Conservation (phyloP, 2,329 filamentous ascomycete species). For the Colletotrichum sojae region DNA sequence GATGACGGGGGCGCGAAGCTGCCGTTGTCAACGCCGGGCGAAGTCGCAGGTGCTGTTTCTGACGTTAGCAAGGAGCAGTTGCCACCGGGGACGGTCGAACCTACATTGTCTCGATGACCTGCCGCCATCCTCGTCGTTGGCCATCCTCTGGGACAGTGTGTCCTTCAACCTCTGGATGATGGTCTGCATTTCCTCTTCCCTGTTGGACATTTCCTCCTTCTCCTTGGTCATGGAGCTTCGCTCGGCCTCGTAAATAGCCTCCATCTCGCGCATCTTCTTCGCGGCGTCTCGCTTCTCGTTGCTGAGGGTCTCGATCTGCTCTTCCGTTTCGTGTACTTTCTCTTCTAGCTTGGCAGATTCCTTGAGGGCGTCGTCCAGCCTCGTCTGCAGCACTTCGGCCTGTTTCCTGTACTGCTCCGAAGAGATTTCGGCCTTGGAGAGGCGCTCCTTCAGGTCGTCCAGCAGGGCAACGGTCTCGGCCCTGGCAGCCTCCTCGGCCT, state of each 20-base stretch:
- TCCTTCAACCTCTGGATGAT: slow-evolving; percentile 95
- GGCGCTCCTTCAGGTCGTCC: slow-evolving; percentile 86
- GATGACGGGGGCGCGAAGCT: slow-evolving; percentile 91
- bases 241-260: slow-evolving; percentile 93
- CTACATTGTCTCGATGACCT: slow-evolving; percentile 71
- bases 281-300: slow-evolving; percentile 89
- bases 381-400: slow-evolving; percentile 84
- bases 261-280: slow-evolving; percentile 90
- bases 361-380: slow-evolving; percentile 85
- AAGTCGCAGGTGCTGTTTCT: slow-evolving; percentile 54
- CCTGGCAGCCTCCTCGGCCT: slow-evolving; percentile 79
- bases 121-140: slow-evolving; percentile 66
- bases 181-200: slow-evolving; percentile 91
- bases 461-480: slow-evolving; percentile 84
- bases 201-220: slow-evolving; percentile 87
- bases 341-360: slow-evolving; percentile 93
- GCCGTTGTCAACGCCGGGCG: slow-evolving; percentile 78
- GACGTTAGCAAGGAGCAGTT: slow-evolving; percentile 27
- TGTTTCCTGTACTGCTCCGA: slow-evolving; percentile 89
- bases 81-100: slow-evolving; percentile 44
- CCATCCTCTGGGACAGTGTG: slow-evolving; percentile 82
- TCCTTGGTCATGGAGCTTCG: slow-evolving; percentile 89
- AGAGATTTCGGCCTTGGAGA: slow-evolving; percentile 83
- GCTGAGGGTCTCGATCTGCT: slow-evolving; percentile 83
- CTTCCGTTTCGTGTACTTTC: slow-evolving; percentile 86